Evolutionary conservation across 1,284 basidiomycete species (phyloP), one percentile per base, ranked within the genome.

Genomic region (Ganoderma multipileum): DNA sequence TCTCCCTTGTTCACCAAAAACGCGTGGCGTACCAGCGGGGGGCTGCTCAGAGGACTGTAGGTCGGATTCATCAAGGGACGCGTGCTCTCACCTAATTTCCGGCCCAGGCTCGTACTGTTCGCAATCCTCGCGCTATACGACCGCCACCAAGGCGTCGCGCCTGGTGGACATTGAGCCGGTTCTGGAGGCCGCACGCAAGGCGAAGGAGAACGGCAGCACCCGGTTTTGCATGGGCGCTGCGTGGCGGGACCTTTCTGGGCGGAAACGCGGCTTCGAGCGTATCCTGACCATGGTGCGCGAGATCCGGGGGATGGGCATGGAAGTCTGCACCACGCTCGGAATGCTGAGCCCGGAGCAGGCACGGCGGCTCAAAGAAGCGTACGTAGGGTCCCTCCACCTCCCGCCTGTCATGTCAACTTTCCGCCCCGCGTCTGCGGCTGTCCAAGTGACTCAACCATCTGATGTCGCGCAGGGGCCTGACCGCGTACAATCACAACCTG

Each of bases 161-260:
- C 84, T 99, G 41, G 87, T 98, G n/a, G 91, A 96, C 65, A 85
- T 98, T 65, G 97, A 97, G 77, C 95, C 95, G 11, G 97, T 99
- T 12, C 84, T 99, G 33, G 91, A 92, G 79, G 96, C 92, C 26
- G 96, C 97, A 30, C 88, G 95, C 36, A 92, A 94, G 79, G 97
- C 97, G 38, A 99, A 98, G 79, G 96, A 85, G 72, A 99, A 99
- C 77, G 97, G 97, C 39, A 96, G 94, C 78, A 99, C 97, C 26
- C 88, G 97, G 30, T 99, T 99, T 84, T 99, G 97, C 81, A 99
- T 99, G 97, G 97, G 97, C 67, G 97, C 97, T 4, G 97, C 97
- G n/a, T 99, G 97, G 97, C 86, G 97, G 73, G 97, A 98, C 80
- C 88, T 99, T 60, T 91, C 94, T 36, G 97, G 97, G 3, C 89